phyloP scores from a whole-genome alignment of 2,329 filamentous ascomycete species.

The Colletotrichum sojae region DNA sequence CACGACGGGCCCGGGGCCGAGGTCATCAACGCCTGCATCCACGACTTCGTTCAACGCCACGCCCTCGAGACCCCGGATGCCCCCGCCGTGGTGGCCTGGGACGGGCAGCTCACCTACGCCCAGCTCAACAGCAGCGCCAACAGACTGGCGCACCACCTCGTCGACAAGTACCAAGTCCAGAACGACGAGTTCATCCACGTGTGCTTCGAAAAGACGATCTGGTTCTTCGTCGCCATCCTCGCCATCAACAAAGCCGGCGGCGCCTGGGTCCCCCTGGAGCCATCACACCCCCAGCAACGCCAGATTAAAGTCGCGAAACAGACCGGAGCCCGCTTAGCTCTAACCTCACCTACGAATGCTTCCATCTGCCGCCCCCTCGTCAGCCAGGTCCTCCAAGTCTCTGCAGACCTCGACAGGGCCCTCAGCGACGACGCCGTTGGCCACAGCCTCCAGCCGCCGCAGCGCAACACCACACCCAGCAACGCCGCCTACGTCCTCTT shows the following conservation, averaged over 20 bases:
- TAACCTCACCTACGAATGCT: constrained; percentile 4
- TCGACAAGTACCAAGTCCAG: neutral
- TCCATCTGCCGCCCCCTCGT: neutral
- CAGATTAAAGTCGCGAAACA: neutral
- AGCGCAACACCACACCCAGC: neutral
- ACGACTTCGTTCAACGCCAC: constrained; percentile 9
- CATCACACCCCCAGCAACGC: constrained; percentile 12
- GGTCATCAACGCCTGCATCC: constrained; percentile 13
- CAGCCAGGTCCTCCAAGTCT: too few species aligned
- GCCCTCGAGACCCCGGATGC: neutral
- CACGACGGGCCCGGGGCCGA: neutral
- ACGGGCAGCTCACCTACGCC: constrained; percentile 48
- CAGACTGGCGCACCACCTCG: constrained; percentile 30
- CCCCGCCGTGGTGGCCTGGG: constrained; percentile 47
- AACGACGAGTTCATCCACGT: constrained; percentile 3
- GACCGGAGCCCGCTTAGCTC: neutral
- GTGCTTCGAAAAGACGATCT: constrained; percentile 29
- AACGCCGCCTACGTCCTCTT: constrained; percentile 59
- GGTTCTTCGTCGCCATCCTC: constrained; percentile 39
- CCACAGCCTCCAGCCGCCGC: neutral
- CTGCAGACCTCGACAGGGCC: too few species aligned
- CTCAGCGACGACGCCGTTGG: too few species aligned
- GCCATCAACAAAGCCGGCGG: constrained; percentile 42
- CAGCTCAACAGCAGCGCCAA: constrained; percentile 43
- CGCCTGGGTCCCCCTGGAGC: constrained; percentile 35